phyloP scores from a whole-genome alignment of 495 filamentous ascomycete genomes.

The Podospora appendiculata region DNA sequence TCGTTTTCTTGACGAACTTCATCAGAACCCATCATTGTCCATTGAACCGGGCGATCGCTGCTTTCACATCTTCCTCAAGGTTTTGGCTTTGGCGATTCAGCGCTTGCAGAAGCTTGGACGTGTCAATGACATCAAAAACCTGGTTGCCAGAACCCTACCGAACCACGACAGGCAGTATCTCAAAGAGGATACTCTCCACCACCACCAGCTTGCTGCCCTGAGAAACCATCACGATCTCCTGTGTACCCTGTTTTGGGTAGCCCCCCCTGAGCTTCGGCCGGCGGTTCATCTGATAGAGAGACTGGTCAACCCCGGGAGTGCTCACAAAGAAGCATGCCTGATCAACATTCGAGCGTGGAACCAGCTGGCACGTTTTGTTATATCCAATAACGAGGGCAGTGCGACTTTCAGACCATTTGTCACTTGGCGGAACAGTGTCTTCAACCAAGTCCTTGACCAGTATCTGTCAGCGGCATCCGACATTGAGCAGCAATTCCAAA shows the following conservation, averaged over 20 bases:
- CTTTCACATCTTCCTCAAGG: slow-evolving; percentile 90
- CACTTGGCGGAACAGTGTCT: slow-evolving; percentile 58
- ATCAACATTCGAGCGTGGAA: slow-evolving; percentile 79
- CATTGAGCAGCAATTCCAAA: slow-evolving; percentile 38
- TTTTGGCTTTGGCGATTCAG: slow-evolving; percentile 62
- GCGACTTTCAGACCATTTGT: slow-evolving; percentile 50
- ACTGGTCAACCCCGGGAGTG: slow-evolving; percentile 68
- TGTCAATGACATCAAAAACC: slow-evolving; percentile 65
- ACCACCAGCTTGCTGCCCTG: slow-evolving; percentile 74
- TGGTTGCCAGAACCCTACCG: slow-evolving; percentile 73
- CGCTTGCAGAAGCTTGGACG: slow-evolving; percentile 50
- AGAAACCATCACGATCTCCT: slow-evolving; percentile 93
- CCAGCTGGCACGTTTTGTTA: slow-evolving; percentile 67
- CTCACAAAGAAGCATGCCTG: slow-evolving; percentile 78
- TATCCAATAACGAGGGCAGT: slow-evolving; percentile 49
- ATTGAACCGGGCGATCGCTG: slow-evolving; percentile 66
- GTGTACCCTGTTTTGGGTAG: slow-evolving; percentile 79
- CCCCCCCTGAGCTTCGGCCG: slow-evolving; percentile 64
- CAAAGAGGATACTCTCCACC: slow-evolving; percentile 67
- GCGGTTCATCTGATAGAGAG: slow-evolving; percentile 62
- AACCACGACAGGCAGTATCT: slow-evolving; percentile 84
- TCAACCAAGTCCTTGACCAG: slow-evolving; percentile 40
- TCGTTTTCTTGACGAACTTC: slow-evolving; percentile 67
- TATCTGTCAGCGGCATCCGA: slow-evolving; percentile 41
- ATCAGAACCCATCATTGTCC: slow-evolving; percentile 50